These are phyloP conservation scores for Zygotorulaspora sp. DNA, from an alignment of 805 yeast species.

Conservation along the genomic window DNA sequence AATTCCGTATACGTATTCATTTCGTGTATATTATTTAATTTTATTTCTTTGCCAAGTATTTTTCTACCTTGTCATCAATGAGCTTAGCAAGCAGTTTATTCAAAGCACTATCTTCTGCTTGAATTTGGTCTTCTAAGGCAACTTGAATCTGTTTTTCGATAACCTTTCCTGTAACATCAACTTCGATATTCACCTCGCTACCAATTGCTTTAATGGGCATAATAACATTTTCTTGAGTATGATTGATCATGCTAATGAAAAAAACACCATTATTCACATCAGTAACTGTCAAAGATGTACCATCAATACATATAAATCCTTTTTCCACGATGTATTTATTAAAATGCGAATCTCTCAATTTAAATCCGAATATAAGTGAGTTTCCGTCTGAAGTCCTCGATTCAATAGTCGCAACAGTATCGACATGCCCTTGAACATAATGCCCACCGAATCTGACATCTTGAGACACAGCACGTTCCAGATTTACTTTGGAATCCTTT, in stretches of 20 bases:
- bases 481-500: constrained; percentile 62
- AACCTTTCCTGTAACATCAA: constrained; percentile 88
- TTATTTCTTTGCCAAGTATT: constrained; percentile 10
- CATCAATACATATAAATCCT: constrained; percentile 91
- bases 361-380: constrained; percentile 70
- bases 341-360: constrained; percentile 57
- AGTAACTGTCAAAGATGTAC: constrained; percentile 86
- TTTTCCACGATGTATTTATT: constrained; percentile 81
- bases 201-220: constrained; percentile 63
- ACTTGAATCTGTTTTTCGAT: constrained; percentile 78
- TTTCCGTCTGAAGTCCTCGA: constrained; percentile 58
- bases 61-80: constrained; percentile 41
- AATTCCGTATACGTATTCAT: too few species aligned
- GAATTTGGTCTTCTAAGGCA: constrained; percentile 51
- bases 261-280: constrained; percentile 60
- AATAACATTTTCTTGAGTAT: constrained; percentile 79
- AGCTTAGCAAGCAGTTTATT: constrained; percentile 45
- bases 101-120: constrained; percentile 46
- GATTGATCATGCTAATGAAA: constrained; percentile 85
- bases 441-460: constrained; percentile 94
- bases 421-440: constrained; percentile 96
- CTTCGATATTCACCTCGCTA: constrained; percentile 80
- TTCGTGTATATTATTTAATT: constrained; percentile 11
- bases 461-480: constrained; percentile 80
- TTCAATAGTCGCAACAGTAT: constrained; percentile 71